These are phyloP conservation scores for Paraphaeosphaeria minitans DNA, from an alignment of 2,329 filamentous ascomycete species.

Conservation along the genomic window DNA sequence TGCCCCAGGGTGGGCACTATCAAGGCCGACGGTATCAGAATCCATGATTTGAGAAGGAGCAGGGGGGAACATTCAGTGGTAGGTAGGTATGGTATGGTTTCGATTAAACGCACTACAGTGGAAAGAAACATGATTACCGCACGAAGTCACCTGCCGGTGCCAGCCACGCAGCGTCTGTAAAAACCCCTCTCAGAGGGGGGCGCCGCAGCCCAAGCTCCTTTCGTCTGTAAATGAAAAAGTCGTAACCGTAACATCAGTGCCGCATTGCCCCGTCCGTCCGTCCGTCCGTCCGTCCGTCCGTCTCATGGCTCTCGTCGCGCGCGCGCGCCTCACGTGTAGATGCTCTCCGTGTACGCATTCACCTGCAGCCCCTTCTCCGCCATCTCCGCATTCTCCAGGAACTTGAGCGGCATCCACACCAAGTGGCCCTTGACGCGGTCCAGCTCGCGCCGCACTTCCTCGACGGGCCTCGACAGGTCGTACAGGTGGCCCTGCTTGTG, in stretches of 20 bases:
- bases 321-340: slow-evolving; percentile 63
- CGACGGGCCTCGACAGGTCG: slow-evolving; percentile 67
- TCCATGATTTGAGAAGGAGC: too few species aligned
- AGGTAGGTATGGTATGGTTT: background rate
- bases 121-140: background rate
- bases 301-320: background rate
- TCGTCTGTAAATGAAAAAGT: too few species aligned
- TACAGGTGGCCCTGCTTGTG: slow-evolving; percentile 83
- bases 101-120: background rate
- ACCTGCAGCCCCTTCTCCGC: slow-evolving; percentile 86
- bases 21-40: too few species aligned
- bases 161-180: too few species aligned
- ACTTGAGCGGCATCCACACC: slow-evolving; percentile 94
- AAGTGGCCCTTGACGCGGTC: slow-evolving; percentile 84
- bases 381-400: slow-evolving; percentile 83
- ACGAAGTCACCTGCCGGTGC: background rate
- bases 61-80: too few species aligned
- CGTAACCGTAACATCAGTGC: too few species aligned
- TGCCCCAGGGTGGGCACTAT: background rate
- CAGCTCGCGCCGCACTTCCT: slow-evolving; percentile 75
- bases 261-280: too few species aligned
- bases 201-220: too few species aligned
- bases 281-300: too few species aligned
- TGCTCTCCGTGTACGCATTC: slow-evolving; percentile 84
- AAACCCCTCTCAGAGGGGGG: too few species aligned